Evolutionary conservation across 2,329 filamentous ascomycete genomes (phyloP), one percentile per base, ranked within the genome.

Genomic region (Aspergillus fructus): DNA sequence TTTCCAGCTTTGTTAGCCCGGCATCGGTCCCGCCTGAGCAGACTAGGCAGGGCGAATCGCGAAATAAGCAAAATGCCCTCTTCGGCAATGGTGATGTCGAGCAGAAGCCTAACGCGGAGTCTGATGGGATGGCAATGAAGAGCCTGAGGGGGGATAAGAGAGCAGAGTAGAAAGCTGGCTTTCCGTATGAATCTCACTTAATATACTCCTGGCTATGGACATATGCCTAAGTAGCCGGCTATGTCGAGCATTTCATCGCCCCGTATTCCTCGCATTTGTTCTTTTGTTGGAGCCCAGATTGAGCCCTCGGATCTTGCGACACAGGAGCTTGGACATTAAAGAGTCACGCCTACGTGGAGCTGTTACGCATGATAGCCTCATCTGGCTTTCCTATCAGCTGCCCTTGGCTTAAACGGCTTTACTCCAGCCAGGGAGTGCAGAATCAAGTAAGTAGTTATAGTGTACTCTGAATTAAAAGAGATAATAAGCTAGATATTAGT

Each of bases 1-100:
- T 77, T 24, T 78, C 76, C 9, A 74, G 72, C 30, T 80, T 80
- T 67, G 76, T 80, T 42, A 75, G 74, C 51, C 74, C 76, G 15
- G 74, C 71, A 17, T 77, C 77, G n/a, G 69, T 72, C 27, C 73
- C 75, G 13, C 76, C 77, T 37, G 77, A 80, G 56, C 74, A 77
- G 58, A 73, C 71, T 55, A 71, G 75, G 55, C 69, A 73, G 34
- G 71, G 60, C 49, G 68, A 68, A 43, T 59, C 59, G 55, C 73
- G 61, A 55, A 56, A 58, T 39, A 73, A 70, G 61, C 66, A 68
- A 45, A 70, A 64, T 53, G 57, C 67, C n/a, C 63, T 74, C 15
- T 76, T 76, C 50, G 68, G 72, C 37, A 68, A 68, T 53, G 64
- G 60, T 54, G 66, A 69, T 46, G 71, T 71, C 53, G 70, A 68